A percentile compares a stretch with the other conserved stretches of the same genome.
These are phyloP conservation scores for Pseudonitzschia pungens DNA, from an alignment of 108 stramenopile genomes.

Conservation along the genomic window DNA sequence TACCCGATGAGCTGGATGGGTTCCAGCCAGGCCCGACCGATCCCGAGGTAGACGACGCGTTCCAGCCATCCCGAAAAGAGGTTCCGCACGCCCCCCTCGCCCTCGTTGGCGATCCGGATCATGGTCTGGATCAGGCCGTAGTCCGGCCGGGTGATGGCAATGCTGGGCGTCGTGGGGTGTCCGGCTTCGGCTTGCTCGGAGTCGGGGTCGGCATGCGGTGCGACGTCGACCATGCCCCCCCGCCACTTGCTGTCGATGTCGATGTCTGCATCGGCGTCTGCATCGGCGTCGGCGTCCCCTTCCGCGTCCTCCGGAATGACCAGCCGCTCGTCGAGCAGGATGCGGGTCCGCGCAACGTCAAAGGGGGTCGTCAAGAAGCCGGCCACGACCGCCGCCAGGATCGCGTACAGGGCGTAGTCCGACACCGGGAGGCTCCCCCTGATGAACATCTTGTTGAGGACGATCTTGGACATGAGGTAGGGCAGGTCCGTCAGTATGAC, in stretches of 20 bases:
- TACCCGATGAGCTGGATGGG: slow-evolving; percentile 76
- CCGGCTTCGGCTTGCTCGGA: slow-evolving; percentile 49
- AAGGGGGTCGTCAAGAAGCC: slow-evolving; percentile 84
- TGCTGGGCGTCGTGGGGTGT: background rate
- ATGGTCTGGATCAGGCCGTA: slow-evolving; percentile 53
- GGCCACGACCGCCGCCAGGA: slow-evolving; percentile 58
- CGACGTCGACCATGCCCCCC: slow-evolving; percentile 29
- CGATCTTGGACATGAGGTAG: slow-evolving; percentile 65
- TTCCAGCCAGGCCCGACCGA: slow-evolving; percentile 85
- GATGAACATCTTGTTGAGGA: slow-evolving; percentile 59
- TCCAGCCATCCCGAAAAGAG: slow-evolving; percentile 84
- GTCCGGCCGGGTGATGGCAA: slow-evolving; percentile 3
- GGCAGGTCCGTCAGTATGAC: slow-evolving; percentile 62
- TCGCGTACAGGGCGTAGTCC: slow-evolving; percentile 60
- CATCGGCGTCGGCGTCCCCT: background rate
- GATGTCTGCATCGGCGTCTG: too few species aligned
- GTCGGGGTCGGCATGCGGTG: slow-evolving; percentile 16
- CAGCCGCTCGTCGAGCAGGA: too few species aligned
- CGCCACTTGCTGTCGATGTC: too few species aligned
- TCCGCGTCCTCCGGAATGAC: too few species aligned
- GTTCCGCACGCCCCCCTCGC: slow-evolving; percentile 67
- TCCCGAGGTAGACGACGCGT: slow-evolving; percentile 67
- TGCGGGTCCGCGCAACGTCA: slow-evolving; percentile 80
- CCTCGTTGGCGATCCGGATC: slow-evolving; percentile 58
- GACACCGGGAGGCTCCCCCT: slow-evolving; percentile 60